These are phyloP conservation scores for Neoarthrinium moseri DNA, from an alignment of 2,329 filamentous ascomycete genomes.

Conservation along the genomic window DNA sequence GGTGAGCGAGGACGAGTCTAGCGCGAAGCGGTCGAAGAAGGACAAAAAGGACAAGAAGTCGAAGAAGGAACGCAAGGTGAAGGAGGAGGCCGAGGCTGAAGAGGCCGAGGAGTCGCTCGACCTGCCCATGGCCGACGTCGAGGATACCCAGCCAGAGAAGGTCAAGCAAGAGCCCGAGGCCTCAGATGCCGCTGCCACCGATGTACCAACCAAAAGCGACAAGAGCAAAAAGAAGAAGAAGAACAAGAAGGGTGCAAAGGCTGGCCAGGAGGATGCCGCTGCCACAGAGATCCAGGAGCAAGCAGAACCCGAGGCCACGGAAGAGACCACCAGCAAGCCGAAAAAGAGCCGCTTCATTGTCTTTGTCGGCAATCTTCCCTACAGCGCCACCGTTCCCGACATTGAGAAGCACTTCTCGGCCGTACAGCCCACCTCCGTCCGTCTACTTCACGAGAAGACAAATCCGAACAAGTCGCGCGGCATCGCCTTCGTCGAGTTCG, in stretches of 20 bases:
- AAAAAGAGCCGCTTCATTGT: constrained; percentile 66
- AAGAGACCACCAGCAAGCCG: background rate
- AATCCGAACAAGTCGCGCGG: constrained; percentile 67
- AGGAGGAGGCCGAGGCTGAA: constrained; percentile 2
- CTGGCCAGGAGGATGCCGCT: constrained; percentile 16
- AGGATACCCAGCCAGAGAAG: constrained; percentile 5
- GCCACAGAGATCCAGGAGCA: constrained; percentile 11
- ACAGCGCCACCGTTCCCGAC: constrained; percentile 68
- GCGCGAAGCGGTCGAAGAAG: constrained; percentile 21
- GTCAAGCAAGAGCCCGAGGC: background rate
- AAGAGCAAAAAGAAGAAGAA: constrained; percentile 33
- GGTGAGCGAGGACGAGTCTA: constrained; percentile 15
- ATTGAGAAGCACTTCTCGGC: constrained; percentile 76
- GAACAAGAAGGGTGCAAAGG: constrained; percentile 23
- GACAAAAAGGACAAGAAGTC: constrained; percentile 24
- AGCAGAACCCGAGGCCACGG: background rate
- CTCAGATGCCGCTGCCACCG: background rate
- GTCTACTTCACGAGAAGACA: constrained; percentile 68
- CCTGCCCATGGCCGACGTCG: constrained; percentile 1
- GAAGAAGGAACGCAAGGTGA: constrained; percentile 15
- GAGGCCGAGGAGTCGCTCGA: constrained; percentile 1
- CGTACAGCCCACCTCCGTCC: constrained; percentile 67
- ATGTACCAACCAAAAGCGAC: constrained; percentile 10
- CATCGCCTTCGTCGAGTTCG: constrained; percentile 88
- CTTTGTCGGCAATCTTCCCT: constrained; percentile 90